phyloP scores from a whole-genome alignment of 768 basidiomycete genomes.

The Exidia glandulosa region DNA sequence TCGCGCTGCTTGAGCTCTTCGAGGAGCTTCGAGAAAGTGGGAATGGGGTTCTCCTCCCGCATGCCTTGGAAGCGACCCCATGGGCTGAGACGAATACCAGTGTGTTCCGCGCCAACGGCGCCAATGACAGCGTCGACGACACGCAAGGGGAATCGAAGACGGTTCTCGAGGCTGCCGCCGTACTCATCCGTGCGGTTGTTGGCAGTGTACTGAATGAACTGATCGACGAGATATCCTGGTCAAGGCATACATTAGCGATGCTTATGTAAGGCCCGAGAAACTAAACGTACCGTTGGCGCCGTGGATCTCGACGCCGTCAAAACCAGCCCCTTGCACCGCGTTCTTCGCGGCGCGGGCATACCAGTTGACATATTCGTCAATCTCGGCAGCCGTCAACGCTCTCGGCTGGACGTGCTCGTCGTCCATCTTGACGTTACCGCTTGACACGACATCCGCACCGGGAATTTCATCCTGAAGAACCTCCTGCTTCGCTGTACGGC shows the following conservation, averaged over 20 bases:
- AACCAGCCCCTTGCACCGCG: constrained; percentile 44
- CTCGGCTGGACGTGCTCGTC: constrained; percentile 19
- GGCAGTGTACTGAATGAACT: constrained; percentile 25
- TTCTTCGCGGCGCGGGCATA: constrained; percentile 46
- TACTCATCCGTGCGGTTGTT: constrained; percentile 35
- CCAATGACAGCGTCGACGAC: constrained; percentile 24
- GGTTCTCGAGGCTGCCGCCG: constrained; percentile 36
- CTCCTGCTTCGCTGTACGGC: constrained; percentile 24
- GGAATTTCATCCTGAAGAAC: neutral
- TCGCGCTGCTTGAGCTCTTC: constrained; percentile 9
- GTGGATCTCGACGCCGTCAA: constrained; percentile 50
- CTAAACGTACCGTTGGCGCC: constrained; percentile 12
- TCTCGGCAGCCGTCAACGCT: constrained; percentile 35
- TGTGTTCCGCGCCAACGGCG: constrained; percentile 25
- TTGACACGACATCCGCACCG: constrained; percentile 1
- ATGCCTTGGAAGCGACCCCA: neutral
- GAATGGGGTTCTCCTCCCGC: constrained; percentile 7
- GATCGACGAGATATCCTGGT: constrained; percentile 25
- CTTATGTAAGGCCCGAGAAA: neutral
- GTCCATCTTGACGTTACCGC: neutral
- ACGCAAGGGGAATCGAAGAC: constrained; percentile 29
- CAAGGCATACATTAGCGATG: constrained; percentile 7
- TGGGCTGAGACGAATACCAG: constrained; percentile 25
- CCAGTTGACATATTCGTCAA: constrained; percentile 36
- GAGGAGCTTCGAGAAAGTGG: constrained; percentile 10